Conservation (phyloP, 495 filamentous ascomycete species). For the Pseudomonodictys pantanalensis region DNA sequence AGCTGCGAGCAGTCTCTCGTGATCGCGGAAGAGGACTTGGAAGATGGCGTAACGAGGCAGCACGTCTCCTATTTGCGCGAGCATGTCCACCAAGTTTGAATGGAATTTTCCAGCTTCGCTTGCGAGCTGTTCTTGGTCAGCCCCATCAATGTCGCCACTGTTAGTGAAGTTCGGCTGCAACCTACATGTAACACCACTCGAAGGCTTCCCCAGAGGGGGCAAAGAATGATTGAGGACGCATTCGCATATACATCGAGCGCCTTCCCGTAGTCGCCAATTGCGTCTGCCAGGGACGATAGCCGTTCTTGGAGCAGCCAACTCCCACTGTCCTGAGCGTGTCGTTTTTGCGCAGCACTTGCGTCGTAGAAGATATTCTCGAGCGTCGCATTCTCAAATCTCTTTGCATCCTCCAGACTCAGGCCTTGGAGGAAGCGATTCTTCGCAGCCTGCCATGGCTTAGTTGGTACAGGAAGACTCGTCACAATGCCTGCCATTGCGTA, state of each 20-base stretch:
- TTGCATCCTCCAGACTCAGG: conserved; percentile 11
- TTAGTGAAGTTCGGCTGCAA: background rate
- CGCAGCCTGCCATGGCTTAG: conserved; percentile 19
- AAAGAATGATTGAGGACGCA: conserved; percentile 37
- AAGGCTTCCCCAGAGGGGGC: conserved; percentile 47
- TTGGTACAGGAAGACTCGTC: conserved; percentile 8
- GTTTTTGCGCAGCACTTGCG: conserved; percentile 38
- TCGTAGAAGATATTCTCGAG: conserved; percentile 38
- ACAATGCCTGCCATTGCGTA: conserved; percentile 1
- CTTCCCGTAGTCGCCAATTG: conserved; percentile 44
- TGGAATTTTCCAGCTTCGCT: conserved; percentile 41
- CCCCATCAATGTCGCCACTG: background rate
- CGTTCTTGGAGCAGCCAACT: conserved; percentile 29
- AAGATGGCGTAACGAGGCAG: conserved; percentile 42
- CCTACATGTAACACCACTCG: conserved; percentile 42
- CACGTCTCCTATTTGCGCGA: conserved; percentile 43
- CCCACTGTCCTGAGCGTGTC: conserved; percentile 33
- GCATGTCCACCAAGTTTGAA: conserved; percentile 42
- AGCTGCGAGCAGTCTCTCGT: conserved; percentile 38
- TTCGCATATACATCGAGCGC: conserved; percentile 44
- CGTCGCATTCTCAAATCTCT: conserved; percentile 20
- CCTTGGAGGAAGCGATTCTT: conserved; percentile 11
- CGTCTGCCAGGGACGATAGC: conserved; percentile 36
- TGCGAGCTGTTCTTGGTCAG: conserved; percentile 30
- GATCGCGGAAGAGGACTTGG: conserved; percentile 37